phyloP scores from a whole-genome alignment of 768 basidiomycete genomes.

The Boletus eberwhitei region DNA sequence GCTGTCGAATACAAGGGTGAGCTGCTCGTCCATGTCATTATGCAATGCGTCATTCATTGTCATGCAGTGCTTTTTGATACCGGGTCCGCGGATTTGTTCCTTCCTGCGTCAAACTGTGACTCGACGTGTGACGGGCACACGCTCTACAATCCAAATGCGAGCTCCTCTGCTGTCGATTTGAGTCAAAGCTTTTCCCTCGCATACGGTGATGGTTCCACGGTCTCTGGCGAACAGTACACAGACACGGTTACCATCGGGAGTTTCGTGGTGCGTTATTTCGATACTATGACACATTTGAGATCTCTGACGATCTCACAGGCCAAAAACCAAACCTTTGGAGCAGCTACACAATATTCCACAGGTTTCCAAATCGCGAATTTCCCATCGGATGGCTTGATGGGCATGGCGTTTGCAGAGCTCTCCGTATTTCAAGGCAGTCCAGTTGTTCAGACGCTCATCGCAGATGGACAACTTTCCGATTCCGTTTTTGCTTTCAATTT shows the following conservation, averaged over 20 bases:
- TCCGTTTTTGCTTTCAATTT: slow-evolving; percentile 40
- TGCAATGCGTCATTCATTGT: neutral
- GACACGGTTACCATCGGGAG: slow-evolving; percentile 41
- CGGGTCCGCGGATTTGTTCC: slow-evolving; percentile 34
- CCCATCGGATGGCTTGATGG: slow-evolving; percentile 34
- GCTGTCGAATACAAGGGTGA: slow-evolving; percentile 17
- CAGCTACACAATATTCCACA: slow-evolving; percentile 18
- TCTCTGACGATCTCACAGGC: slow-evolving; percentile 20
- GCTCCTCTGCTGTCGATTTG: slow-evolving; percentile 28
- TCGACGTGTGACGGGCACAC: slow-evolving; percentile 34
- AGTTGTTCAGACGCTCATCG: slow-evolving; percentile 42
- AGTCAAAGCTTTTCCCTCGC: slow-evolving; percentile 30
- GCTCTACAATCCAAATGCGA: slow-evolving; percentile 34
- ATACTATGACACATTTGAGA: neutral
- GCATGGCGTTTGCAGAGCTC: slow-evolving; percentile 42
- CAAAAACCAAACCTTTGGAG: slow-evolving; percentile 21
- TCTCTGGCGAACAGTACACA: slow-evolving; percentile 36
- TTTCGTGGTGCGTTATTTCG: slow-evolving; percentile 10
- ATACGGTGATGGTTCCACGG: slow-evolving; percentile 45
- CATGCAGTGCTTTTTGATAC: slow-evolving; percentile 34
- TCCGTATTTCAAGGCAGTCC: slow-evolving; percentile 35
- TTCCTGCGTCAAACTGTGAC: slow-evolving; percentile 28
- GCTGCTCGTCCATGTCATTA: neutral
- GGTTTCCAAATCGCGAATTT: slow-evolving; percentile 11
- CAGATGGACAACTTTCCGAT: slow-evolving; percentile 33